phyloP scores from a whole-genome alignment of 768 basidiomycete species.

The Termitomyces sp. region DNA sequence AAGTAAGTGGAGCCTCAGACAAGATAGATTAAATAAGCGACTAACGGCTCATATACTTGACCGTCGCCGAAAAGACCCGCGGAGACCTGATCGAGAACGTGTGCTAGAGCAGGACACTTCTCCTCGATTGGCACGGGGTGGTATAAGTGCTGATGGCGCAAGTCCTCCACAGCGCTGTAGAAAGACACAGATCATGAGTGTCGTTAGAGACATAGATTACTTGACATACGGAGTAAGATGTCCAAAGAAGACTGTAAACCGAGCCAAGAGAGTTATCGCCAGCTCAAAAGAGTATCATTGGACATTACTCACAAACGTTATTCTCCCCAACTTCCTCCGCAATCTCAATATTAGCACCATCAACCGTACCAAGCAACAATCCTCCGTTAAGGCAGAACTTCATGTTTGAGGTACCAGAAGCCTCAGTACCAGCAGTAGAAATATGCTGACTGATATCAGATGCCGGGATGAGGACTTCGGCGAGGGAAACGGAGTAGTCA shows the following conservation, averaged over 20 bases:
- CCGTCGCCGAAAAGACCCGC: conserved; percentile 77
- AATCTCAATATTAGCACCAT: conserved; percentile 96
- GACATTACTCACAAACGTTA: conserved; percentile 71
- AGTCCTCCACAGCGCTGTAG: conserved; percentile 68
- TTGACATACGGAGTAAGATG: conserved; percentile 62
- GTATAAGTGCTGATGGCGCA: conserved; percentile 83
- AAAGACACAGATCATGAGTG: background rate
- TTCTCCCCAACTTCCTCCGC: conserved; percentile 90
- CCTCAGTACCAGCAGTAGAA: conserved; percentile 94
- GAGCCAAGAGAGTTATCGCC: background rate
- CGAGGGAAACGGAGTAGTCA: conserved; percentile 85
- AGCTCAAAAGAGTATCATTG: background rate
- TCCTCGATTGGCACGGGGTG: conserved; percentile 75
- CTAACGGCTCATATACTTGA: conserved; percentile 80
- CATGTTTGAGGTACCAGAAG: conserved; percentile 79
- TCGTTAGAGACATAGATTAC: background rate
- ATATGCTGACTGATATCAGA: conserved; percentile 96
- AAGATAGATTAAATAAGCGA: conserved; percentile 12
- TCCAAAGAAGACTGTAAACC: conserved; percentile 77
- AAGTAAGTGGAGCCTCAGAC: background rate
- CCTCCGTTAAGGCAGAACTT: conserved; percentile 92
- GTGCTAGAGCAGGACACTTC: conserved; percentile 77
- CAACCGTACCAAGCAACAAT: conserved; percentile 81
- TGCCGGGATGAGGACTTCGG: conserved; percentile 84
- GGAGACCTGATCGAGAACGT: conserved; percentile 72